These are phyloP conservation scores for Trichoderma sp. DNA, from an alignment of 2,329 filamentous ascomycete species.

Conservation along the genomic window DNA sequence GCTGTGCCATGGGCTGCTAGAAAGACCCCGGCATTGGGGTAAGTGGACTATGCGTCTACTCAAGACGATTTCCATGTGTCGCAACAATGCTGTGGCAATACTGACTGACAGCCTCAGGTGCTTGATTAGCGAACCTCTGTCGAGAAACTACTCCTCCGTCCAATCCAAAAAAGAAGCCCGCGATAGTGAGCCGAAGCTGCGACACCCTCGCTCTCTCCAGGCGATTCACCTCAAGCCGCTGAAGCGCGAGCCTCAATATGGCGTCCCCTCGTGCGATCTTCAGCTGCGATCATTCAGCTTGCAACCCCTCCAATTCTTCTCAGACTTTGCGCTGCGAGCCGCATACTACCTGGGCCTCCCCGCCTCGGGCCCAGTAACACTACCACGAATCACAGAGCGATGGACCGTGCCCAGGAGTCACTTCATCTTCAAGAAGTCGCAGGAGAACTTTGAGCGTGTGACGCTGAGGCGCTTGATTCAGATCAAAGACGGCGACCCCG, in stretches of 20 bases:
- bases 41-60: neutral
- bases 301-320: conserved; percentile 89
- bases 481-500: conserved; percentile 87
- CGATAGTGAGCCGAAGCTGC: conserved; percentile 35
- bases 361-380: conserved; percentile 79
- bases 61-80: neutral
- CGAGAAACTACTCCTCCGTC: neutral
- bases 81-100: neutral
- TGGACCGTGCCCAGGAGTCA: conserved; percentile 90
- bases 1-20: conserved; percentile 11
- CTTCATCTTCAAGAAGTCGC: conserved; percentile 95
- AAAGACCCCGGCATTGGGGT: conserved; percentile 19
- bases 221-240: conserved; percentile 85
- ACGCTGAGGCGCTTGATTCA: conserved; percentile 85
- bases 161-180: conserved; percentile 9
- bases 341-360: conserved; percentile 92
- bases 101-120: conserved; percentile 1
- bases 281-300: conserved; percentile 90
- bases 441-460: conserved; percentile 96
- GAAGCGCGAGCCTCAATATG: conserved; percentile 70
- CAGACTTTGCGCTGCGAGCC: conserved; percentile 90
- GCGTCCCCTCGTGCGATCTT: conserved; percentile 83
- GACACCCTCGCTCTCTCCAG: conserved; percentile 77
- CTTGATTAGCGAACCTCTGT: neutral
- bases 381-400: conserved; percentile 83